Conservation (phyloP, 805 yeast genomes). For the Metschnikowia reukaufii region DNA sequence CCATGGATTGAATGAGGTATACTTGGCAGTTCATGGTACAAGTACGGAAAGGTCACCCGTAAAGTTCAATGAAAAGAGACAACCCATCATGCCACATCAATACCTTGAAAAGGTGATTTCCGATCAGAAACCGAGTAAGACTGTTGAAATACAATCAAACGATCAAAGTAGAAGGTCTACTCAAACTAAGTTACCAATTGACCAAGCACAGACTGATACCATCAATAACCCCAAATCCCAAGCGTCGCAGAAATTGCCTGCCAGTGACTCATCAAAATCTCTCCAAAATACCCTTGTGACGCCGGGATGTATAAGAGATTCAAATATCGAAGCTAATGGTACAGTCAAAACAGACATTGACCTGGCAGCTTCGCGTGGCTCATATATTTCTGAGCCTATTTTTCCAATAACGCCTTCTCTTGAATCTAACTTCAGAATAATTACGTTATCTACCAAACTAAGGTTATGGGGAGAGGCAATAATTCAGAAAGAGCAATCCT, state of each 20-base stretch:
- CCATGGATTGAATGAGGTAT: constrained; percentile 14
- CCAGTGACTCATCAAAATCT: neutral
- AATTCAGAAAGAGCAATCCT: constrained; percentile 14
- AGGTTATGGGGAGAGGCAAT: constrained; percentile 22
- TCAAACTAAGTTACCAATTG: neutral
- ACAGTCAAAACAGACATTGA: neutral
- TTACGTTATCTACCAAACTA: constrained; percentile 22
- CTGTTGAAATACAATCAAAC: neutral
- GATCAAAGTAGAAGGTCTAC: neutral
- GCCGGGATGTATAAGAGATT: neutral
- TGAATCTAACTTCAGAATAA: constrained; percentile 20
- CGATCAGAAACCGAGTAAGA: neutral
- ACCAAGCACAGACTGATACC: neutral
- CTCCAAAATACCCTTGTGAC: neutral
- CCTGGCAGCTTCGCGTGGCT: neutral
- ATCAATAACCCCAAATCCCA: neutral
- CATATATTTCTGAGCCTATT: neutral
- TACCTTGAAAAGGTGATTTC: constrained; percentile 29
- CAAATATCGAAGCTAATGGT: neutral
- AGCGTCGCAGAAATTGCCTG: neutral
- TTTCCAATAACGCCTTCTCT: constrained; percentile 17
- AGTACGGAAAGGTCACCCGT: constrained; percentile 35
- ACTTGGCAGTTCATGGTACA: constrained; percentile 38
- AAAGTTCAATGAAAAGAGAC: constrained; percentile 27
- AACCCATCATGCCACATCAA: constrained; percentile 38